phyloP scores from a whole-genome alignment of 2,329 filamentous ascomycete genomes.

The Aspergillus sp. region DNA sequence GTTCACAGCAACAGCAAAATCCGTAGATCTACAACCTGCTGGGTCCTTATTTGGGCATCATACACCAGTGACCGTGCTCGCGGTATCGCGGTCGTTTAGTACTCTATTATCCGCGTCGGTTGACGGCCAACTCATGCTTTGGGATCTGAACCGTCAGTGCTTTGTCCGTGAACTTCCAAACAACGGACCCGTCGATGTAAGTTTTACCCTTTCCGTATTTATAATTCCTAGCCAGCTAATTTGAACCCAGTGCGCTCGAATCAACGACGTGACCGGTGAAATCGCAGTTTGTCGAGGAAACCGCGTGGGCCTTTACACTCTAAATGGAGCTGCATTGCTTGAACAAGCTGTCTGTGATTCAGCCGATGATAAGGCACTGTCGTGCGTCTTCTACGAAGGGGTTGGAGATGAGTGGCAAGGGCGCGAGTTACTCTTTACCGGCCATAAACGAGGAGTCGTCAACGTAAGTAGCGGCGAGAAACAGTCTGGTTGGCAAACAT shows the following conservation, averaged over 20 bases:
- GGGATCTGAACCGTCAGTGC: slow-evolving; percentile 89
- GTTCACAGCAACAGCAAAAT: slow-evolving; percentile 64
- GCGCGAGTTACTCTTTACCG: slow-evolving; percentile 81
- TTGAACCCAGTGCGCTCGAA: slow-evolving; percentile 68
- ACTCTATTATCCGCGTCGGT: slow-evolving; percentile 79
- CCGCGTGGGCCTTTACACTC: slow-evolving; percentile 74
- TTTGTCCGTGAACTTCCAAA: slow-evolving; percentile 75
- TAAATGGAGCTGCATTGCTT: slow-evolving; percentile 82
- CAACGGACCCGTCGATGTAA: slow-evolving; percentile 51
- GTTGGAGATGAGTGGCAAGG: slow-evolving; percentile 89
- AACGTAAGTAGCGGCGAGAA: slow-evolving; percentile 52
- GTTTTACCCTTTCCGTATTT: neutral
- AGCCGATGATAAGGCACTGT: slow-evolving; percentile 73
- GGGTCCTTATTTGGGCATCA: slow-evolving; percentile 89
- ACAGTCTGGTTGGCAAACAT: neutral
- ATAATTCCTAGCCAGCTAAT: neutral
- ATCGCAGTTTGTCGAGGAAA: slow-evolving; percentile 80
- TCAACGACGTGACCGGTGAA: slow-evolving; percentile 89
- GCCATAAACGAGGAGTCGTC: slow-evolving; percentile 78
- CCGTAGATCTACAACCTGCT: slow-evolving; percentile 74
- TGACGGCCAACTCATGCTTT: slow-evolving; percentile 81
- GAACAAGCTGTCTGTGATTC: slow-evolving; percentile 75
- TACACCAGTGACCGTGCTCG: slow-evolving; percentile 75
- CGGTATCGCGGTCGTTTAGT: slow-evolving; percentile 83
- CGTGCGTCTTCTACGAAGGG: slow-evolving; percentile 91